These are phyloP conservation scores for Gossypium schwendimanii DNA, from an alignment of 441 rosid genomes.

Conservation along the genomic window DNA sequence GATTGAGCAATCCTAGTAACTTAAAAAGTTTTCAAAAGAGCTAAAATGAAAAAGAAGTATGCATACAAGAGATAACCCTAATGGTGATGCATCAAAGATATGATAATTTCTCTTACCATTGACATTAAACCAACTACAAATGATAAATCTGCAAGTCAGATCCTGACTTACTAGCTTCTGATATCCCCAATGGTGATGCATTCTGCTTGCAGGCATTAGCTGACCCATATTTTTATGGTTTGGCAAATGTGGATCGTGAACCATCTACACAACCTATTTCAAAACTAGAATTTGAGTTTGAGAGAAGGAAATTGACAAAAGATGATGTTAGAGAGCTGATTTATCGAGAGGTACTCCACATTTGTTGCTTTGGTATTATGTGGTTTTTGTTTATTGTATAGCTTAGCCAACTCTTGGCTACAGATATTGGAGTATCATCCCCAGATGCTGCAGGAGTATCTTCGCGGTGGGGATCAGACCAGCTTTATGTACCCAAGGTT, in stretches of 20 bases:
- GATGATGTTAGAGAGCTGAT: conserved; percentile 97
- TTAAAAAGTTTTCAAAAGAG: background rate
- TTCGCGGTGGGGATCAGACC: conserved; percentile 92
- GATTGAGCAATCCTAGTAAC: conserved; percentile 4
- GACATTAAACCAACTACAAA: background rate
- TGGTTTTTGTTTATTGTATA: conserved; percentile 11
- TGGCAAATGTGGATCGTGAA: conserved; percentile 85
- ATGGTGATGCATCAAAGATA: background rate
- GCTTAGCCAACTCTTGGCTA: conserved; percentile 15
- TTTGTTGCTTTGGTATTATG: conserved; percentile 11
- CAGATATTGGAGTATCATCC: conserved; percentile 99
- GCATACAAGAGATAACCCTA: background rate
- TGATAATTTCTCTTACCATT: background rate
- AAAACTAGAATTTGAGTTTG: conserved; percentile 95
- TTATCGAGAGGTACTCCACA: conserved; percentile 72
- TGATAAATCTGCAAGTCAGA: background rate
- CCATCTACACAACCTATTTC: conserved; percentile 87
- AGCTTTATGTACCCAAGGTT: conserved; percentile 99
- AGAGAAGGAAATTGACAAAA: conserved; percentile 81
- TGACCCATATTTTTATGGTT: conserved; percentile 79
- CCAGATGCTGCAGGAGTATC: conserved; percentile 93
- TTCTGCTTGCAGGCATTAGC: conserved; percentile 63
- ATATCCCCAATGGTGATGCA: conserved; percentile 8
- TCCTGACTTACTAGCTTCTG: conserved; percentile 1
- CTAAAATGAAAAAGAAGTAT: background rate